Evolutionary conservation across 2,329 filamentous ascomycete genomes (phyloP).

Genomic region (Calonectria pseudoturangicola): DNA sequence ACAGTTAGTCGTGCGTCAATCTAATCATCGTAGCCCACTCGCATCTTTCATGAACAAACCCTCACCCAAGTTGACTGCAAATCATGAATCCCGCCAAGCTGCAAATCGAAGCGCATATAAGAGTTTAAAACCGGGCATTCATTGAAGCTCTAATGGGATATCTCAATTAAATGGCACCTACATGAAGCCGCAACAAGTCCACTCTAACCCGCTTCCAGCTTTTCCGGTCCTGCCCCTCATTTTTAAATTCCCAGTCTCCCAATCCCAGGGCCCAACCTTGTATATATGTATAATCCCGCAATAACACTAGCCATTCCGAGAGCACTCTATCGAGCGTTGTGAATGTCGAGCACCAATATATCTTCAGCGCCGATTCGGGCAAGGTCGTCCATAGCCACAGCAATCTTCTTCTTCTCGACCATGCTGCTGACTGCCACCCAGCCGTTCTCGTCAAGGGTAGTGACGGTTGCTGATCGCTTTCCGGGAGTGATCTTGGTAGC

Average conservation of each 20-base stretch:
- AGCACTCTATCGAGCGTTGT: slow-evolving; percentile 78
- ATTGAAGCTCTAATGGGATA: slow-evolving; percentile 44
- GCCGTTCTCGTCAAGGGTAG: slow-evolving; percentile 88
- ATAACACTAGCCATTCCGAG: slow-evolving; percentile 39
- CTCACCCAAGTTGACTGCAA: background rate
- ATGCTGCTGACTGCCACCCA: slow-evolving; percentile 98
- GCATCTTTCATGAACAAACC: background rate
- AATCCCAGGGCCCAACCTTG: slow-evolving; percentile 43
- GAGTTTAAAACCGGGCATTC: background rate
- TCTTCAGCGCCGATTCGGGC: slow-evolving; percentile 86
- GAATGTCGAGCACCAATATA: slow-evolving; percentile 89
- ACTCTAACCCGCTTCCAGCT: slow-evolving; percentile 32
- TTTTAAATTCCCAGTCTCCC: slow-evolving; percentile 43
- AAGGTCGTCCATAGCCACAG: slow-evolving; percentile 90
- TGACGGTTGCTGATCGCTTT: slow-evolving; percentile 94
- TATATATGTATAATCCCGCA: slow-evolving; percentile 6
- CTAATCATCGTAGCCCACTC: background rate
- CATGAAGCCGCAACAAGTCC: slow-evolving; percentile 41
- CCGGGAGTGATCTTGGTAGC: slow-evolving; percentile 91
- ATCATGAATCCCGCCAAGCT: background rate
- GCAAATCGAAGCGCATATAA: background rate
- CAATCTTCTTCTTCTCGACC: slow-evolving; percentile 92
- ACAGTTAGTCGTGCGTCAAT: background rate
- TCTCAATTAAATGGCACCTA: slow-evolving; percentile 48
- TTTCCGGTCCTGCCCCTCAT: slow-evolving; percentile 40